phyloP scores from a whole-genome alignment of 2,329 filamentous ascomycete species.

The Gaeumannomyces tritici region DNA sequence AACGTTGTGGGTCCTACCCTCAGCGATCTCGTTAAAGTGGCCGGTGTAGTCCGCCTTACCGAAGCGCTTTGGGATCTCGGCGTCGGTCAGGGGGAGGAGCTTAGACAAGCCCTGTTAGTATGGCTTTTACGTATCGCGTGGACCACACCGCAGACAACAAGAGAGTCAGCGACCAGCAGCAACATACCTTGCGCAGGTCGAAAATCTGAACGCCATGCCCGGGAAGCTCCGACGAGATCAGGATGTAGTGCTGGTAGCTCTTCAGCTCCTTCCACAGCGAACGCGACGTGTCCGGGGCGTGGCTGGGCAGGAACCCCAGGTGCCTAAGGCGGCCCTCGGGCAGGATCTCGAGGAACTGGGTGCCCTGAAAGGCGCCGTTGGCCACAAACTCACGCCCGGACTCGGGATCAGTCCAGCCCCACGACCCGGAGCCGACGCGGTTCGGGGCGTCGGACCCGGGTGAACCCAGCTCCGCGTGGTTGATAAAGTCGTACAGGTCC shows the following conservation, averaged over 20 bases:
- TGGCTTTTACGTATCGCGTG: no score
- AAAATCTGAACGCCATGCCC: conserved; percentile 53
- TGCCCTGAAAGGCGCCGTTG: neutral
- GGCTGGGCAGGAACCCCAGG: conserved; percentile 1
- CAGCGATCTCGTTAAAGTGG: neutral
- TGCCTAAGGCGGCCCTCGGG: neutral
- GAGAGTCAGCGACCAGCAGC: neutral
- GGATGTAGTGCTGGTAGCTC: conserved; percentile 21
- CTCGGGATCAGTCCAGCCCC: conserved; percentile 38
- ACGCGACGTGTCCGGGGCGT: conserved; percentile 27
- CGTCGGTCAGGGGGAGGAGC: neutral
- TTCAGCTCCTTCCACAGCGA: conserved; percentile 16
- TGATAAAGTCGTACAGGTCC: conserved; percentile 6
- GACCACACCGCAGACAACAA: no score
- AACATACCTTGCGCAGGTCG: conserved; percentile 46
- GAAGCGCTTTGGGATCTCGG: no score
- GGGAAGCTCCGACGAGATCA: conserved; percentile 29
- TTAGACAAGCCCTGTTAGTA: neutral
- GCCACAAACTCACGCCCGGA: conserved; percentile 40
- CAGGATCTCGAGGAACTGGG: conserved; percentile 1
- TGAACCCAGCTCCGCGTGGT: conserved; percentile 3
- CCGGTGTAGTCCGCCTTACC: neutral
- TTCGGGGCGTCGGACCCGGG: conserved; percentile 1
- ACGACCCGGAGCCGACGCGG: neutral
- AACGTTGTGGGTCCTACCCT: neutral